phyloP scores from a whole-genome alignment of 768 basidiomycete species.

The Boletus reticuloceps region DNA sequence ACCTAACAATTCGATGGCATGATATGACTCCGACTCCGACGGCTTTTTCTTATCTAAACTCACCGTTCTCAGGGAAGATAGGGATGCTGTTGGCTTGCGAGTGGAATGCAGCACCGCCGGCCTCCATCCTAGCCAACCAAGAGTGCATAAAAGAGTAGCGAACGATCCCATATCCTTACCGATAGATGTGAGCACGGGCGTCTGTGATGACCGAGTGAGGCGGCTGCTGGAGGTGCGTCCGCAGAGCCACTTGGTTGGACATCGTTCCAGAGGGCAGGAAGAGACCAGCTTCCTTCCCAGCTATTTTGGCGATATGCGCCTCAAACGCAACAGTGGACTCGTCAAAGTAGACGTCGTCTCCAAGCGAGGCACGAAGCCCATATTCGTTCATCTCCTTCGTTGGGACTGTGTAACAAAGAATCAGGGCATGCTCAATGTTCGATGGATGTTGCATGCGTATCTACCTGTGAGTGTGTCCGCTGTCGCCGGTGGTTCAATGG shows the following conservation, averaged over 20 bases:
- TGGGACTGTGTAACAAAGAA: constrained; percentile 40
- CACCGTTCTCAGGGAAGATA: constrained; percentile 24
- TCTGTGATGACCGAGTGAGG: constrained; percentile 90
- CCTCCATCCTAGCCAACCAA: constrained; percentile 43
- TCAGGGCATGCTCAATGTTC: constrained; percentile 1
- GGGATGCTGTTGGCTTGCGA: constrained; percentile 56
- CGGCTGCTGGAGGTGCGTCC: constrained; percentile 86
- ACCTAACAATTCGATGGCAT: constrained; percentile 36
- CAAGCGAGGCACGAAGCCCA: constrained; percentile 62
- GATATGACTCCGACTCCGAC: not conserved
- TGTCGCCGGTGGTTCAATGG: constrained; percentile 16
- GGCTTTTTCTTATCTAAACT: constrained; percentile 4
- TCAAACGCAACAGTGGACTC: constrained; percentile 61
- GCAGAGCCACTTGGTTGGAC: constrained; percentile 84
- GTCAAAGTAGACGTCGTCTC: constrained; percentile 78
- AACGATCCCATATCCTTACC: constrained; percentile 35
- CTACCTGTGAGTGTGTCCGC: constrained; percentile 53
- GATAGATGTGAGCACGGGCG: constrained; percentile 81
- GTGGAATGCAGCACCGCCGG: constrained; percentile 87
- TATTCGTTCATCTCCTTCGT: constrained; percentile 76
- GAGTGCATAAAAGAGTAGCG: not conserved
- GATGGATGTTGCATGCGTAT: constrained; percentile 38
- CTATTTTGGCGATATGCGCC: constrained; percentile 65
- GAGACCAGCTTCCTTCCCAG: constrained; percentile 88
- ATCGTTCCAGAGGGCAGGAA: constrained; percentile 89